Evolutionary conservation across 208 protist species (phyloP).

Genomic region (Crithidia bombi): DNA sequence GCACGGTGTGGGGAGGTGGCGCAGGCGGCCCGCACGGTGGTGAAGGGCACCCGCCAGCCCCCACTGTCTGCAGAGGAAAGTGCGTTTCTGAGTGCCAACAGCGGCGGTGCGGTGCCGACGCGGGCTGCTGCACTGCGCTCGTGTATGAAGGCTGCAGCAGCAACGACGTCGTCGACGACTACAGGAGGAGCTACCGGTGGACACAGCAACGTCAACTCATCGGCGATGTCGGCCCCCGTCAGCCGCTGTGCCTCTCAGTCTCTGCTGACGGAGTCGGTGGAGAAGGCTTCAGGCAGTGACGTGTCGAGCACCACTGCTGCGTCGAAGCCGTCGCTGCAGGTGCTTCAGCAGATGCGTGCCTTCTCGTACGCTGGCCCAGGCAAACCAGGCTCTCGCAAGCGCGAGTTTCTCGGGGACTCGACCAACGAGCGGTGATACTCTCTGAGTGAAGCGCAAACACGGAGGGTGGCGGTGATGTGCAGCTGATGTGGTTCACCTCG

Average conservation of each 20-base stretch:
- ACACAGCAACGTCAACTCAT: background rate
- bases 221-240: conserved; percentile 48
- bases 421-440: conserved; percentile 57
- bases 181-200: background rate
- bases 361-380: conserved; percentile 51
- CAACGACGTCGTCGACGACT: conserved; percentile 5
- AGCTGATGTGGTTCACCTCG: no score
- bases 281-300: background rate
- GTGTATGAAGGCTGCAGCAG: conserved; percentile 46
- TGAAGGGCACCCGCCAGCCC: conserved; percentile 26
- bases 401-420: conserved; percentile 65
- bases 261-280: conserved; percentile 31
- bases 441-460: background rate
- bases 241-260: conserved; percentile 64
- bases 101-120: conserved; percentile 41
- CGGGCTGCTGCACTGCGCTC: conserved; percentile 47
- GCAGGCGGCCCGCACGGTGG: conserved; percentile 34
- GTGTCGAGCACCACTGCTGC: background rate
- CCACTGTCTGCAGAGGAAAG: conserved; percentile 35
- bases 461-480: background rate
- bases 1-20: conserved; percentile 44
- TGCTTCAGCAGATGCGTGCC: conserved; percentile 56
- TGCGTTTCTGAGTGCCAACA: conserved; percentile 51
- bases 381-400: conserved; percentile 60
- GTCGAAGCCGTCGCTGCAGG: conserved; percentile 26